Base-by-base conservation (phyloP, 495 filamentous ascomycete genomes). In the Penicillium waksmanii region DNA sequence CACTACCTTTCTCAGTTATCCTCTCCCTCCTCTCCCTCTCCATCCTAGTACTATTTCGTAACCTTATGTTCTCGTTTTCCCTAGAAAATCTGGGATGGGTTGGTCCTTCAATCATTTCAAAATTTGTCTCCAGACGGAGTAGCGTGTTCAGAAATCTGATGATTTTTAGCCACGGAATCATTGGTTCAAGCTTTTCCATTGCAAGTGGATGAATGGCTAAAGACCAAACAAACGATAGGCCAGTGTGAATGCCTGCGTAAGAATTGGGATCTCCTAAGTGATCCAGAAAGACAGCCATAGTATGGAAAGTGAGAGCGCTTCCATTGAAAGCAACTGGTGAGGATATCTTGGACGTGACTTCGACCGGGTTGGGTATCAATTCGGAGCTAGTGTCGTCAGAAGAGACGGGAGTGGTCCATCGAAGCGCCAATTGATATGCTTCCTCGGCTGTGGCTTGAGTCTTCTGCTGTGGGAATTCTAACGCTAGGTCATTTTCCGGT, bases 121-220 rank as follows among this genome's bases (percentile, higher is more conserved):
- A 74, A 49, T 77, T 56, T 13, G 66, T 70, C 15, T 79, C 72
- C 17, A 65, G 77, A 4, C 73, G 74, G 7, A 75, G 63, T 10
- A 95, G 76, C 12, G 76, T 82, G 73, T 92, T 96, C 1, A 96
- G 76, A 64, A 87, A 87, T 3, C 61, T 51, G n/a, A 82, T 82
- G 17, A 92, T 71, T 21, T 79, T 62, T 33, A 74, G 72, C 92
- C 91, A 96, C 0, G 90, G 90, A 50, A 95, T 82, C 17, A 81
- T 68, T 11, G 66, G 69, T 60, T 85, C 80, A 15, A 89, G 68
- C 50, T 75, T 67, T 31, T 69, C 69, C 67, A 87, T 82, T 19
- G 85, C 84, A 19, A 71, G 67, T 0, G 78, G 77, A 21, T 76
- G 76, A 18, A 80, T 76, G 11, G 80, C 77, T 31, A 89, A 66